Evolutionary conservation across 2,329 filamentous ascomycete genomes (phyloP), one percentile per base, ranked within the genome.

Genomic region (Epichloe coenophiala): DNA sequence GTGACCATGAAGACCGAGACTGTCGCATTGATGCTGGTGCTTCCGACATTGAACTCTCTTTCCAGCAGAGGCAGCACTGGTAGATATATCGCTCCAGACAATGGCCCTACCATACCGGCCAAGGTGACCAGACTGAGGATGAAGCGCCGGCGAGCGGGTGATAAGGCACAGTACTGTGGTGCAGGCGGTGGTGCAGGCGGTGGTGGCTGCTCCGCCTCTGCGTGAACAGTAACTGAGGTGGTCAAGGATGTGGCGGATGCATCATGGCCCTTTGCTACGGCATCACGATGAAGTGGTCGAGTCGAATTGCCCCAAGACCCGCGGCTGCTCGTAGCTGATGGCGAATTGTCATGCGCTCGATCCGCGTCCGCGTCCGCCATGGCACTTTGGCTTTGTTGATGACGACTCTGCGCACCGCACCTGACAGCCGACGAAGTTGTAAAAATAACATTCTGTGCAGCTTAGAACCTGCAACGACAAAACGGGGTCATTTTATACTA

Each of bases 1-100:
- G 70, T 63, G 9, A 65, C 60, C 67, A 69, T 71, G 55, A 71
- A 73, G 4, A 71, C 64, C 1, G 66, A 65, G n/a, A 72, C 68
- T 0, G 70, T 70, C 3, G 63, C 68, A 54, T 72, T 72, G 38
- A 72, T 66, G 2, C 58, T 61, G 5, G 65, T 63, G 27, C 58
- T 57, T 7, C 61, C 63, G 5, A 61, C 60, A 8, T 64, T 54
- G 52, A 72, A 71, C 40, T 68, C 65, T 13, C 63, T 45, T 48
- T 67, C 63, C 15, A 72, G 58, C 17, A 64, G 54, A 2, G 62
- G 65, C 27, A 73, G 60, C 19, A 65, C 62, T 1, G 70, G 70
- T 2, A 73, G 57, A 56, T 72, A 72, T 35, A 72, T 65, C n/a
- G 64, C 65, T 33, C 68, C 70, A n/a, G 66, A 65, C 17, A 73